Conservation (phyloP, 1,284 basidiomycete species). For the Cerrena zonata region DNA sequence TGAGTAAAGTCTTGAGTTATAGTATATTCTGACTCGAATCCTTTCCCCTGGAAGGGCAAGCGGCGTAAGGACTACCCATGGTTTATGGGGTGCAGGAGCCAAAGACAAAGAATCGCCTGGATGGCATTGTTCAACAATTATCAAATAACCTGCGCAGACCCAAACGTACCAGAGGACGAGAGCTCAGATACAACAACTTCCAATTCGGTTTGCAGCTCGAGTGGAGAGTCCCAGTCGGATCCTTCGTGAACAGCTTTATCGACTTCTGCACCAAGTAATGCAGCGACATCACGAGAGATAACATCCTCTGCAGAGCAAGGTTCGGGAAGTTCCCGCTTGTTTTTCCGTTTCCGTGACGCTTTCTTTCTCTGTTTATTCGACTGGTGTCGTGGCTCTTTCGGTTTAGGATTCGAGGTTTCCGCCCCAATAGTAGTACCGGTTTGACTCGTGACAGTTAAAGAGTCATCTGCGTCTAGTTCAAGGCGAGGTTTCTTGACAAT, state of each 20-base stretch:
- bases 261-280: slow-evolving; percentile 63
- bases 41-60: slow-evolving; percentile 80
- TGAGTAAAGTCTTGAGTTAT: slow-evolving; percentile 63
- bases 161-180: slow-evolving; percentile 62
- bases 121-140: no score
- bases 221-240: slow-evolving; percentile 54
- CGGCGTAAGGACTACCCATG: slow-evolving; percentile 79
- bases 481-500: slow-evolving; percentile 38
- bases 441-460: not conserved
- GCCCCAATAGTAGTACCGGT: no score
- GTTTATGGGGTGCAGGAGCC: slow-evolving; percentile 40
- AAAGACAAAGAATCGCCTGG: slow-evolving; percentile 71
- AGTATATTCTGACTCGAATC: slow-evolving; percentile 67
- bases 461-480: slow-evolving; percentile 13
- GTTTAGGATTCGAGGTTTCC: not conserved
- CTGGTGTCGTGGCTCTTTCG: not conserved
- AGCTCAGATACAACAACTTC: slow-evolving; percentile 62
- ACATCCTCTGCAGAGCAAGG: slow-evolving; percentile 72
- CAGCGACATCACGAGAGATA: slow-evolving; percentile 63
- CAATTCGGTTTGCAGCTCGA: slow-evolving; percentile 54
- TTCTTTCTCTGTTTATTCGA: slow-evolving; percentile 16
- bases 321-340: slow-evolving; percentile 42
- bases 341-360: slow-evolving; percentile 21
- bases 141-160: no score
- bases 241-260: slow-evolving; percentile 44